Conservation (phyloP, 805 yeast genomes). For the Saturnispora sanitii region DNA sequence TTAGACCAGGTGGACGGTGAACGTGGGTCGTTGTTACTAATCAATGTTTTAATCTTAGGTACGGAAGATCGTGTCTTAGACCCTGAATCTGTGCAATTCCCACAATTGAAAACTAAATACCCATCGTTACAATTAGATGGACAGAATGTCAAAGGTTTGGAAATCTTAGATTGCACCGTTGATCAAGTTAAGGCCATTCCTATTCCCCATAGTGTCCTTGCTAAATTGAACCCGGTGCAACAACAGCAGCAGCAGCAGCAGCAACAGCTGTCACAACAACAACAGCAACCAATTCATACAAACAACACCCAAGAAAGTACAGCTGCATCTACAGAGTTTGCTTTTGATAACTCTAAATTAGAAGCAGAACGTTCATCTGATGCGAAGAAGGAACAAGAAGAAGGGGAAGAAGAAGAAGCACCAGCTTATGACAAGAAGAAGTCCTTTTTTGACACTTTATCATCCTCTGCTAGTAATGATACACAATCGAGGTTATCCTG, state of each 20-base stretch:
- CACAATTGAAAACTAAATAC: conserved; percentile 51
- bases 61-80: conserved; percentile 82
- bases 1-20: conserved; percentile 82
- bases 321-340: conserved; percentile 7
- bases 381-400: not conserved
- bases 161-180: conserved; percentile 65
- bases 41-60: conserved; percentile 73
- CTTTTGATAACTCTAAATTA: conserved; percentile 12
- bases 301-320: not conserved
- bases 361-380: not conserved
- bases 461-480: conserved; percentile 55
- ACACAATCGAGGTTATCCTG: conserved; percentile 43
- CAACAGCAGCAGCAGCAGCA: too few relatives aligned
- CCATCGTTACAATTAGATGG: conserved; percentile 83
- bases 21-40: conserved; percentile 79
- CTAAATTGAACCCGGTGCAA: not conserved
- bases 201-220: conserved; percentile 21
- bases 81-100: conserved; percentile 63
- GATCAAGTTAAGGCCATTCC: conserved; percentile 52
- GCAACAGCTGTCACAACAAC: conserved; percentile 1
- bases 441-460: conserved; percentile 82
- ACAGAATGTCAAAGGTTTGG: conserved; percentile 81
- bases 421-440: conserved; percentile 64
- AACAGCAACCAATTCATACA: not conserved
- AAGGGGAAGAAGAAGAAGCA: conserved; percentile 26